phyloP scores from a whole-genome alignment of 495 filamentous ascomycete species.

The Aspergillus indologenus region DNA sequence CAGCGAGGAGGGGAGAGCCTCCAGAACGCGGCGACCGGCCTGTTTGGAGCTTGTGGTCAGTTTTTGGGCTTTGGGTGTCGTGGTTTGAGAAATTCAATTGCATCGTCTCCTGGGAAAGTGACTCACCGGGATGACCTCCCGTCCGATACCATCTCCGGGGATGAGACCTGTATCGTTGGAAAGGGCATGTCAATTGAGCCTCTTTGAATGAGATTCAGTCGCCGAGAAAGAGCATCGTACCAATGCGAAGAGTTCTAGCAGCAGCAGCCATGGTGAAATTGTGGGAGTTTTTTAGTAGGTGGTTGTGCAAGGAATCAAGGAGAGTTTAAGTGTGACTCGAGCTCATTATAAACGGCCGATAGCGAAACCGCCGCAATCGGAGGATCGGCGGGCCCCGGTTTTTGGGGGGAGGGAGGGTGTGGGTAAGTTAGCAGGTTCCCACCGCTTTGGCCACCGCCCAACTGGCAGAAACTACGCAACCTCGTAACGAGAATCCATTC shows the following conservation, averaged over 20 bases:
- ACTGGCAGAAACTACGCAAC: too few relatives aligned
- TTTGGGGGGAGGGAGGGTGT: too few relatives aligned
- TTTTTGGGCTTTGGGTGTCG: not conserved
- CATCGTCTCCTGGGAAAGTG: too few relatives aligned
- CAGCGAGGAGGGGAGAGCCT: slow-evolving; percentile 78
- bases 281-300: not conserved
- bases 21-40: slow-evolving; percentile 85
- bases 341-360: not conserved
- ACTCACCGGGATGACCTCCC: slow-evolving; percentile 86
- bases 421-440: too few relatives aligned
- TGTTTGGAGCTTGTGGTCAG: slow-evolving; percentile 22
- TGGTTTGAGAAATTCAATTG: too few relatives aligned
- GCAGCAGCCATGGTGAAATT: slow-evolving; percentile 46
- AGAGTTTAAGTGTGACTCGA: slow-evolving; percentile 1
- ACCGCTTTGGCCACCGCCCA: too few relatives aligned
- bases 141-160: slow-evolving; percentile 96
- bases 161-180: slow-evolving; percentile 69
- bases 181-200: slow-evolving; percentile 21
- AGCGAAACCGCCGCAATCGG: slow-evolving; percentile 21
- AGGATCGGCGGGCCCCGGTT: slow-evolving; percentile 7
- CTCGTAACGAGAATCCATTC: too few relatives aligned
- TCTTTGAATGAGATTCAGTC: slow-evolving; percentile 6
- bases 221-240: slow-evolving; percentile 27
- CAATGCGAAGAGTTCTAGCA: slow-evolving; percentile 58
- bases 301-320: slow-evolving; percentile 10